Evolutionary conservation across 1,284 basidiomycete species (phyloP), one percentile per base, ranked within the genome.

Genomic region (Leucoagaricus sp.): DNA sequence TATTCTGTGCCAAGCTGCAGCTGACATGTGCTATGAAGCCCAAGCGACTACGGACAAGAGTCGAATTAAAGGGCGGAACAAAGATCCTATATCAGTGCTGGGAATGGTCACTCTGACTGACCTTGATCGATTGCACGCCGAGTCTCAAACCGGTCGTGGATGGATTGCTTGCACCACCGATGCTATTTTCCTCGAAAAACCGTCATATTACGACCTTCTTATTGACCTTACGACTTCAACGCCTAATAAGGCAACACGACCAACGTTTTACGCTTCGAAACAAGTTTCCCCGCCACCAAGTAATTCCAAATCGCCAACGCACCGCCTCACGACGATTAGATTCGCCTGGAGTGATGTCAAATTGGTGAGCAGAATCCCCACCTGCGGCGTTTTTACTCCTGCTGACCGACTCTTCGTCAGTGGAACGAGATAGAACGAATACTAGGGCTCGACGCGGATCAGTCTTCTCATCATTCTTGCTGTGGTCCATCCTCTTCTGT

Each of bases 151-250:
- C 1, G 87, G 86, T 0, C 73, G 78, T 9, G 89, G 90, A 12
- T 93, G 89, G 88, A 83, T 92, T 53, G 90, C 90, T 29, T 92
- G 89, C 67, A 92, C 91, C 8, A 91, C 90, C 0, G 91, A 93
- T 60, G 85, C 89, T 1, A 82, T 93, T 17, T 91, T 89, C 72
- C 74, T 91, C 25, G 90, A 93, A 63, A 89, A 85, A 66, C 86
- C 89, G 1, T 72, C 81, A 2, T 83, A 83, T 64, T 93, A 91
- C 64, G 90, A 92, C 67, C 75, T 92, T 4, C 71, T 92, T 49
- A 84, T 93, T 58, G 89, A 93, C 69, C 72, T 92, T 42, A 88
- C 87, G 31, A 84, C 86, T 9, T 80, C 80, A 4, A 84, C 82
- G 5, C 80, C 81, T 2, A 78, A 75, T 65, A 80, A 78, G 63